Evolutionary conservation across 768 basidiomycete species (phyloP), one percentile per base, ranked within the genome.

Genomic region (Serendipita sp.): DNA sequence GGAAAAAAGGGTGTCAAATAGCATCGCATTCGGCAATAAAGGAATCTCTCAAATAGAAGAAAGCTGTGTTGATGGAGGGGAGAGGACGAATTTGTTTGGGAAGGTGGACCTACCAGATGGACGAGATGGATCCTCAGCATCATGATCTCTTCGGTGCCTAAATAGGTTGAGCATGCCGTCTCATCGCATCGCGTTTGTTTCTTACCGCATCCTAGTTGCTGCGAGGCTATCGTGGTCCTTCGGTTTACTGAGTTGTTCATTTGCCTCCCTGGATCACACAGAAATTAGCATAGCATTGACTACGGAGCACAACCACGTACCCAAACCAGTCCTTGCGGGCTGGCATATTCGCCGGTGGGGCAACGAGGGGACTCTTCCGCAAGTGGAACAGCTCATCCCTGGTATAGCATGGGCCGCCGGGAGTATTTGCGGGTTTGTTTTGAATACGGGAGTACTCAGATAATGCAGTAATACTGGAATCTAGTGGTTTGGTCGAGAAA

Each of bases 321-420:
- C 90, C 90, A 75, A 92, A 92, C 90, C 90, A 92, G 53, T 86
- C 83, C 76, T 85, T 90, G 63, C 92, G 76, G 53, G 82, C 78
- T 60, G 90, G 90, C 91, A 92, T 91, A 68, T 82, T 82, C 62
- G 76, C 71, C 3, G 91, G 90, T 30, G 78, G 76, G 66, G 80
- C 77, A 30, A 92, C 86, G 45, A 92, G 76, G 28, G 88, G 86
- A n/a, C 90, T 92, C 67, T 80, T 81, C 68, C 82, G 79, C 24
- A 92, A 80, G 64, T 75, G 73, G 63, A 92, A 81, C 45, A 91
- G 74, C 67, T 90, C 84, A 56, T 78, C 71, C 58, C 88, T 83
- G 70, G 84, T 79, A 75, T 92, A 92, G 37, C 56, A 60, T 38
- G 56, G 11, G 28, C 56, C 56, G 35, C 56, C 28, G 4, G 56